Evolutionary conservation across 306 rosid species (phyloP).

Genomic region (Vigna mungo): DNA sequence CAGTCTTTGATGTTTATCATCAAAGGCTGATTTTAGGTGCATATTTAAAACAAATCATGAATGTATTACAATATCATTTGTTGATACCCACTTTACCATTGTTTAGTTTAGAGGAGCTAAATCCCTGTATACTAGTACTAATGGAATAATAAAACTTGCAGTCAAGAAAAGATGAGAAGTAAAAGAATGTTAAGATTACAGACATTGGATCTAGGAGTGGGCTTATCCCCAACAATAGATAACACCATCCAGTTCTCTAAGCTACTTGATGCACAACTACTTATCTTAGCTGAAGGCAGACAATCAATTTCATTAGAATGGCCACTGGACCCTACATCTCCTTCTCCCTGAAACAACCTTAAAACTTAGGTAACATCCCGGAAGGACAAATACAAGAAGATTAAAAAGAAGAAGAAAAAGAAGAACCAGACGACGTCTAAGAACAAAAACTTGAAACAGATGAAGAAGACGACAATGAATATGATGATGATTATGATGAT

Average conservation of each 20-base stretch:
- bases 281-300: conserved; percentile 57
- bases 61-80: not conserved
- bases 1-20: not conserved
- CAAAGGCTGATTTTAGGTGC: not conserved
- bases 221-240: conserved; percentile 56
- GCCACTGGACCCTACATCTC: conserved; percentile 55
- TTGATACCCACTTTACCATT: not conserved
- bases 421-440: too few relatives aligned
- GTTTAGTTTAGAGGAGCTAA: not conserved
- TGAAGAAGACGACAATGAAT: too few relatives aligned
- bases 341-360: conserved; percentile 57
- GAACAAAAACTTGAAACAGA: too few relatives aligned
- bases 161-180: not conserved
- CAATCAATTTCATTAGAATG: conserved; percentile 63
- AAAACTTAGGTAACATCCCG: not conserved
- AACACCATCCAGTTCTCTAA: conserved; percentile 76
- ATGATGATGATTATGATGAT: too few relatives aligned
- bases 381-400: too few relatives aligned
- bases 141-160: conserved; percentile 1
- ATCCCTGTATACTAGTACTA: not conserved
- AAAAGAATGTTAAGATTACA: not conserved
- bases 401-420: too few relatives aligned
- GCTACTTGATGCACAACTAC: conserved; percentile 56
- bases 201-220: conserved; percentile 56
- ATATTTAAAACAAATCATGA: not conserved